Base-by-base conservation (phyloP, 306 rosid genomes). In the Cucumis cinereus region DNA sequence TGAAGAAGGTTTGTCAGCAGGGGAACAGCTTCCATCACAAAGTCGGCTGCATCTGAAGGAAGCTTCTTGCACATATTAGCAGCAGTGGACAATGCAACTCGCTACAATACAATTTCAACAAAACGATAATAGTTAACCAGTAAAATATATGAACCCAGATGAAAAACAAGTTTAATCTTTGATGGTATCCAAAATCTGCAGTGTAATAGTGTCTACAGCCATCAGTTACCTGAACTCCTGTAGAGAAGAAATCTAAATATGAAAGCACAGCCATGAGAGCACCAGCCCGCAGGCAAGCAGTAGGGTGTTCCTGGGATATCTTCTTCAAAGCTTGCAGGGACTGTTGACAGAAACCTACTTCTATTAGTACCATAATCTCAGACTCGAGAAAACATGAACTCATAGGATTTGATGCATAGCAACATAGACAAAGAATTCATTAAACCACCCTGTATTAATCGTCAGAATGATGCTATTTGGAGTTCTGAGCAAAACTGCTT, bases 201-300 rank as follows among this genome's bases (percentile, higher is more conserved):
- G 20, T 43, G 74, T 12, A 72, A 35, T 71, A 71, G 59, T 16
- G 36, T 71, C 59, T 4, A 26, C 59, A 17, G 12, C 61, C 7
- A 24, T 23, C 26, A 74, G 53, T 80, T 85, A 90, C 99, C 96
- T 95, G 99, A 81, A 95, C 99, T 74, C 99, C 99, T 0, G 99
- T 95, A 14, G 99, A 90, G 81, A 95, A 95, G 86, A 95, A 95
- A 64, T 95, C 98, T 79, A 95, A 74, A 80, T 92, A 95, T 10
- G 99, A 95, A 71, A 95, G 99, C 80, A 95, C 99, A 4, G 99
- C 99, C 99, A 95, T 95, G 72, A 95, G 99, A 80, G 99, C 99
- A 85, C 99, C 99, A 40, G 98, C 99, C 76, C 99, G 86, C 52
- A 95, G 88, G 84, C 99, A 95, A 36, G 97, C 99, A 77, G 99